A percentile compares a stretch with the other conserved stretches of the same genome.
Evolutionary conservation across 2,329 filamentous ascomycete species (phyloP).

Genomic region (Alternaria sp.): DNA sequence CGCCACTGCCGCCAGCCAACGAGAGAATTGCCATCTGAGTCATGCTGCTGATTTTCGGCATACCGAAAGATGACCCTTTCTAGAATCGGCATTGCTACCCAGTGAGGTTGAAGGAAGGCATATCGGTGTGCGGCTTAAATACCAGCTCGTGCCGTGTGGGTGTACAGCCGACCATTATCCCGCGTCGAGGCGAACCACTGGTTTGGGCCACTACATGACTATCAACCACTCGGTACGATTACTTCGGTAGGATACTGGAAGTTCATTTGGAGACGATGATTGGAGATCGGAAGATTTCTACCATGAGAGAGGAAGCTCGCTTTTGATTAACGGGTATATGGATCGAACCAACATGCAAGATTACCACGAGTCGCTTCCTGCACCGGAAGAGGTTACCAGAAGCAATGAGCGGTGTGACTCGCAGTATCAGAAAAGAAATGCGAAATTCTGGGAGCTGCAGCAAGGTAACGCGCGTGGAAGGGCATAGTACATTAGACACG

Average conservation of each 20-base stretch:
- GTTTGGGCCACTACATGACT: background rate
- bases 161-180: conserved; percentile 8
- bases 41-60: conserved; percentile 19
- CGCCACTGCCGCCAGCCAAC: conserved; percentile 23
- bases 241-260: background rate
- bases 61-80: conserved; percentile 21
- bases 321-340: background rate
- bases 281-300: background rate
- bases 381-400: background rate
- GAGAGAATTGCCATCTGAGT: background rate
- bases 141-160: conserved; percentile 11
- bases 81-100: conserved; percentile 3
- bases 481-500: background rate
- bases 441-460: background rate
- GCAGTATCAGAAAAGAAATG: background rate
- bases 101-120: conserved; percentile 21
- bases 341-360: background rate
- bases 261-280: background rate
- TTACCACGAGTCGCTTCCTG: background rate
- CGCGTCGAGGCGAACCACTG: background rate
- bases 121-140: conserved; percentile 24
- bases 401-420: background rate
- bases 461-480: background rate
- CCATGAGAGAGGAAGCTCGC: background rate
- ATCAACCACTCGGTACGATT: background rate